Percentiles rank a stretch among this genome's conserved stretches.
These are phyloP conservation scores for Marasmius oreades DNA, from an alignment of 1,284 basidiomycete genomes.

Conservation along the genomic window DNA sequence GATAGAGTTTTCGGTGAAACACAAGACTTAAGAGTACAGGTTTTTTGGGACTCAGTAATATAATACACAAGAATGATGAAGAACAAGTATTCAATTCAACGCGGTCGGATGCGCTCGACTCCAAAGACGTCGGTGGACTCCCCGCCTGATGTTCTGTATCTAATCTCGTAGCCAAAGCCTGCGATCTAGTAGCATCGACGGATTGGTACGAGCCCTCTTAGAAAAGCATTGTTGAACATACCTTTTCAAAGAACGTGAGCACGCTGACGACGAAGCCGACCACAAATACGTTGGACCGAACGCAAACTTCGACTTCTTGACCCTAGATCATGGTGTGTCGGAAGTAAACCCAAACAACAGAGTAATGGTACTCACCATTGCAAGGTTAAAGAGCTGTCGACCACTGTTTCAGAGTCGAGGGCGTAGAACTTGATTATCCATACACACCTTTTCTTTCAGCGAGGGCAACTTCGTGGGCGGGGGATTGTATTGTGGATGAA, in stretches of 20 bases:
- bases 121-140: conserved; percentile 11
- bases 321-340: conserved; percentile 24
- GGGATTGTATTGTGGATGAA: background rate
- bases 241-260: conserved; percentile 21
- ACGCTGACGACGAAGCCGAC: conserved; percentile 27
- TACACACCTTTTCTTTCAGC: background rate
- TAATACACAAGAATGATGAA: background rate
- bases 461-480: background rate
- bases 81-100: background rate
- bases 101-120: conserved; percentile 1
- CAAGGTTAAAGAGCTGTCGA: conserved; percentile 1
- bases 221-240: conserved; percentile 8
- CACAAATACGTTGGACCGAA: conserved; percentile 34
- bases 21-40: background rate
- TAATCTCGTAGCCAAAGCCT: conserved; percentile 19
- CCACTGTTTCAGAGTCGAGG: background rate
- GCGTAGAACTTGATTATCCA: no score
- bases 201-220: background rate
- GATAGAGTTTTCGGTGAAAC: background rate
- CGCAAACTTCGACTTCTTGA: conserved; percentile 36
- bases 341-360: conserved; percentile 6
- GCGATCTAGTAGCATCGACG: conserved; percentile 9
- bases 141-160: conserved; percentile 8
- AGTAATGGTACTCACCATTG: conserved; percentile 5
- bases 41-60: background rate